Percentiles rank a stretch among this genome's conserved stretches.
These are phyloP conservation scores for Diaporthe velutina DNA, from an alignment of 2,329 filamentous ascomycete species.

Conservation along the genomic window DNA sequence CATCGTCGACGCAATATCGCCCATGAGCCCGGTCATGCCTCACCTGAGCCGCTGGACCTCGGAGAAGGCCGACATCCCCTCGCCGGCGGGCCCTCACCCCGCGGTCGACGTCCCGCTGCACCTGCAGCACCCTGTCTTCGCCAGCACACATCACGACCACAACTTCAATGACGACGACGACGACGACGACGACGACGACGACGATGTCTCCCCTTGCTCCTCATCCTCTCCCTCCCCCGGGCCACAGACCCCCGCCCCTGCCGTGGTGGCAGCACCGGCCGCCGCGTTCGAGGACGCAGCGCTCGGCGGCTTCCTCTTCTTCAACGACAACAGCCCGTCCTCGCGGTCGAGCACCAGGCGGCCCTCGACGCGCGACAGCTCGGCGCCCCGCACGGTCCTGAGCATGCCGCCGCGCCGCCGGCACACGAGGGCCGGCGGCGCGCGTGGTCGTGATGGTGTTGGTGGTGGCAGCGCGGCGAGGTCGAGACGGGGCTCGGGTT, in stretches of 20 bases:
- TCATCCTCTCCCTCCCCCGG: neutral
- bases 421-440: slow-evolving; percentile 3
- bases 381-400: slow-evolving; percentile 13
- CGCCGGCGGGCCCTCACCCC: slow-evolving; percentile 7
- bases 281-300: neutral
- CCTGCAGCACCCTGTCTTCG: neutral
- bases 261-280: neutral
- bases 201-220: neutral
- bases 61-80: slow-evolving; percentile 19
- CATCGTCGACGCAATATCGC: neutral
- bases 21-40: neutral
- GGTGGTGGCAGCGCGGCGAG: neutral
- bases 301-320: neutral
- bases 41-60: slow-evolving; percentile 26
- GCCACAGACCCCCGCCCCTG: neutral
- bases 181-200: neutral
- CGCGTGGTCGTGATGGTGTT: neutral
- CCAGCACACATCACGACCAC: neutral
- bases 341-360: slow-evolving; percentile 14
- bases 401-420: slow-evolving; percentile 7
- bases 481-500: neutral
- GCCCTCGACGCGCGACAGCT: slow-evolving; percentile 25
- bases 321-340: slow-evolving; percentile 7
- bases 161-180: neutral
- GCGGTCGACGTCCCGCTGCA: neutral